These are phyloP conservation scores for Colletotrichum neosansevieriae DNA, from an alignment of 2,329 filamentous ascomycete genomes.

Conservation along the genomic window DNA sequence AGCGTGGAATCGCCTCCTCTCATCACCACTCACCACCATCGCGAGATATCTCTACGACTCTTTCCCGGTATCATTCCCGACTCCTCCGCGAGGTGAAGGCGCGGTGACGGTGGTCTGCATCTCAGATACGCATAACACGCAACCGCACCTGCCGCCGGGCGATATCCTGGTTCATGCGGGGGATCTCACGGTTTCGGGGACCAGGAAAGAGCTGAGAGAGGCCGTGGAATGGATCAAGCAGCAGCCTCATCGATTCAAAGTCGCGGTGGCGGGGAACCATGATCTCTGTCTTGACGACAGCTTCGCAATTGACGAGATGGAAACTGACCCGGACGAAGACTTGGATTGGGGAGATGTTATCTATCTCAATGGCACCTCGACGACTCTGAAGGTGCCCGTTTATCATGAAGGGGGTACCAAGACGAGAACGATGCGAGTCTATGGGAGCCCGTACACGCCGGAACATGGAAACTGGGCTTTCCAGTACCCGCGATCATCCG, in stretches of 20 bases:
- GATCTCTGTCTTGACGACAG: slow-evolving; percentile 50
- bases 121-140: slow-evolving; percentile 59
- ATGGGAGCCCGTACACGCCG: slow-evolving; percentile 51
- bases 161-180: slow-evolving; percentile 63
- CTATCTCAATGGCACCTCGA: slow-evolving; percentile 44
- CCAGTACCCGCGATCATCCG: slow-evolving; percentile 50
- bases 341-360: slow-evolving; percentile 45
- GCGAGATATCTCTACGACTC: slow-evolving; percentile 18
- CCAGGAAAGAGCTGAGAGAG: slow-evolving; percentile 53
- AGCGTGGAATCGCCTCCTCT: neutral
- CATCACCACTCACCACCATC: slow-evolving; percentile 14
- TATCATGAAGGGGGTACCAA: slow-evolving; percentile 41
- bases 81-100: neutral
- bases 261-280: slow-evolving; percentile 62
- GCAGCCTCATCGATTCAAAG: slow-evolving; percentile 56
- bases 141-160: slow-evolving; percentile 52
- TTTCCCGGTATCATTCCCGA: slow-evolving; percentile 18
- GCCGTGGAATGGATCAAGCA: slow-evolving; percentile 56
- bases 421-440: slow-evolving; percentile 45
- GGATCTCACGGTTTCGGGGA: slow-evolving; percentile 60
- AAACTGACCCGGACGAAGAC: neutral
- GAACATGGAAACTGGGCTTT: slow-evolving; percentile 55
- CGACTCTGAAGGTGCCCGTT: slow-evolving; percentile 42
- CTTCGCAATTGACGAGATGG: slow-evolving; percentile 27
- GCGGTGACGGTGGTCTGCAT: slow-evolving; percentile 52